These are phyloP conservation scores for Didymella arachidicola DNA, from an alignment of 2,329 filamentous ascomycete genomes.

Conservation along the genomic window DNA sequence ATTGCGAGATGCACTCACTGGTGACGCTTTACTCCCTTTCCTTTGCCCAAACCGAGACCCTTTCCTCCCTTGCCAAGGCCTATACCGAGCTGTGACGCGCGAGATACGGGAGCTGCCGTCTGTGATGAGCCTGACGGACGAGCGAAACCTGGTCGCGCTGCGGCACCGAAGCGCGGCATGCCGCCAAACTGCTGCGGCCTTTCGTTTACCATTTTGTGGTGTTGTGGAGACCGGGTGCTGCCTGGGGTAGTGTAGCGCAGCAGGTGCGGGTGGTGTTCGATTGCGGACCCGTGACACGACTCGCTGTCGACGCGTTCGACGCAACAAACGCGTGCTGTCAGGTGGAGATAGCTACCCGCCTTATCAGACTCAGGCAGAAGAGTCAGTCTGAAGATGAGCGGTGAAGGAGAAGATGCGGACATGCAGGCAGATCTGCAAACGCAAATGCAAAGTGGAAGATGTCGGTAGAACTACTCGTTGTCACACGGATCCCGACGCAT, in stretches of 20 bases:
- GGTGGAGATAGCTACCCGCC: slow-evolving; percentile 19
- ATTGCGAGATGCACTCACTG: slow-evolving; percentile 25
- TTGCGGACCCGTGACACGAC: neutral
- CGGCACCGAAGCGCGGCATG: slow-evolving; percentile 18
- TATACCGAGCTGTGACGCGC: slow-evolving; percentile 25
- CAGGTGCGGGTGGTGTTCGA: neutral
- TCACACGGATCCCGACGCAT: neutral
- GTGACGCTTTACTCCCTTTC: slow-evolving; percentile 34
- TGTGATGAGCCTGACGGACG: neutral
- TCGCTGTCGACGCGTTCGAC: slow-evolving; percentile 20
- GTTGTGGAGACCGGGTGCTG: slow-evolving; percentile 6
- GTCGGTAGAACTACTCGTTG: neutral
- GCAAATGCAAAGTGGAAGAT: neutral
- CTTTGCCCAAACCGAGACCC: slow-evolving; percentile 31
- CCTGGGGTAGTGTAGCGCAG: slow-evolving; percentile 2
- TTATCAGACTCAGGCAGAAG: slow-evolving; percentile 8
- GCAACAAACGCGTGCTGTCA: slow-evolving; percentile 20
- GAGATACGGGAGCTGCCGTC: slow-evolving; percentile 10
- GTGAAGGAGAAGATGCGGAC: neutral
- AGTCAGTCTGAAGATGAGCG: neutral
- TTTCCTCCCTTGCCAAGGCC: slow-evolving; percentile 31
- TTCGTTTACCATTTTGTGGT: slow-evolving; percentile 11
- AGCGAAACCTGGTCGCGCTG: slow-evolving; percentile 9
- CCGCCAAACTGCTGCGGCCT: slow-evolving; percentile 18
- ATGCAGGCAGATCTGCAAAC: neutral